Base-by-base conservation (phyloP, 179 eudicot species). In the Spinacia oleracea region DNA sequence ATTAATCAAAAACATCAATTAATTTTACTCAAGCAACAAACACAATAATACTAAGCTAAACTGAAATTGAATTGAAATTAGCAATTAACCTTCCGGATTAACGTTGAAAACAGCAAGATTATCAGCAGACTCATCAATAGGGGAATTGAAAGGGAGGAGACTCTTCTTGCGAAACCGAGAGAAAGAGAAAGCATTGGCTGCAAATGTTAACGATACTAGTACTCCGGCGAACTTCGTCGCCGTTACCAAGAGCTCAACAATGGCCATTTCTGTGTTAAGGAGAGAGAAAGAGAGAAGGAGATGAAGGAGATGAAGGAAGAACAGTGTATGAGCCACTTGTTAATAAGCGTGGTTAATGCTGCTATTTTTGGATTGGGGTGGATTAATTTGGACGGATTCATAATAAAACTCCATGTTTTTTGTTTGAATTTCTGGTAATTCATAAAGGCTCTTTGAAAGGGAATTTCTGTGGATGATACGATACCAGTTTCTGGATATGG, bases 201-300 rank as follows among this genome's bases (percentile, higher is more conserved):
- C 97, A 64, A 96, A 65, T 32, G 92, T 86, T 27, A 91, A 79
- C 0, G 96, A 83, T 16, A 83, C 89, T 18, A 96, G 66, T 7
- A 91, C 51, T 77, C 98, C 99, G 84, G 97, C 99, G 68, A 96
- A 85, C 84, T 96, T 93, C 12, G 99, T 87, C 32, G 93, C 99
- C 84, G 94, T 70, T 1, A 90, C 32, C 15, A 93, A 53, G 42
- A 96, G 62, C 50, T 80, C 85, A 23, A 74, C 68, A 1, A 89
- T 32, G 72, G 91, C 85, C 90, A 91, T 92, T 73, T 69, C 20
- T 9, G 18, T 6, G 18, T 6, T 77, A 40, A 59, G 40, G 73
- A 70, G 18, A 65, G 29, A 71, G 14, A 51, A 35, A 23, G 14
- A 31, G 10, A 3, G 8, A 29, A n/a, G n/a, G 15, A n/a, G 11